Base-by-base conservation (phyloP, 441 rosid species). In the Raphanus hybrid region DNA sequence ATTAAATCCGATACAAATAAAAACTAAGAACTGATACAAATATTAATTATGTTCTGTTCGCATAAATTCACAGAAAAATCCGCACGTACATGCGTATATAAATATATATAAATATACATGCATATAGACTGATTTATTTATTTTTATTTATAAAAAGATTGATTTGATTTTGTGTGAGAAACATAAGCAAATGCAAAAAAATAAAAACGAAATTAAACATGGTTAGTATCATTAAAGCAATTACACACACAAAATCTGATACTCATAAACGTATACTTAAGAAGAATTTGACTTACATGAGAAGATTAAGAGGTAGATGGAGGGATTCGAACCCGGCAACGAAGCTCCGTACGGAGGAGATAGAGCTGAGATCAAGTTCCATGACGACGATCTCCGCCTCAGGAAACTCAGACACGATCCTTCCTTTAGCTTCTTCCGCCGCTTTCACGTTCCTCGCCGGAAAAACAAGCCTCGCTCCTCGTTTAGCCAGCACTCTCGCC, bases 281-380 rank as follows among this genome's bases (percentile, higher is more conserved):
- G 29, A 35, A 66, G 3, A 5, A 6, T 34, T 9, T 14, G 26
- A 60, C 80, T 74, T 85, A 94, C 98, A 94, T 90, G 87, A 94
- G 97, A 70, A 94, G 90, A 82, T 91, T 86, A 63, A 94, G 95
- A 69, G 97, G 91, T 64, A 92, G 75, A 74, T 83, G 27, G 29
- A 89, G 91, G 57, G 90, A 87, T 73, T 90, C 88, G 69, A 94
- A 94, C 81, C 87, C 87, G 41, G 85, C 43, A 50, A 88, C 97
- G 81, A 94, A 94, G 37, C 71, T 86, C 29, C 88, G 81, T 48
- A 94, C 92, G 35, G 98, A 94, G 14, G 75, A 69, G 29, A 94
- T 91, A 14, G 98, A 92, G 75, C 98, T 94, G 45, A 94, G 97
- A 85, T 94, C 98, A 77, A 94, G 97, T 27, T 90, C 71, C 97